Conservation (phyloP, 139 green algal species). For the Chlamydomonas schloesseri region DNA sequence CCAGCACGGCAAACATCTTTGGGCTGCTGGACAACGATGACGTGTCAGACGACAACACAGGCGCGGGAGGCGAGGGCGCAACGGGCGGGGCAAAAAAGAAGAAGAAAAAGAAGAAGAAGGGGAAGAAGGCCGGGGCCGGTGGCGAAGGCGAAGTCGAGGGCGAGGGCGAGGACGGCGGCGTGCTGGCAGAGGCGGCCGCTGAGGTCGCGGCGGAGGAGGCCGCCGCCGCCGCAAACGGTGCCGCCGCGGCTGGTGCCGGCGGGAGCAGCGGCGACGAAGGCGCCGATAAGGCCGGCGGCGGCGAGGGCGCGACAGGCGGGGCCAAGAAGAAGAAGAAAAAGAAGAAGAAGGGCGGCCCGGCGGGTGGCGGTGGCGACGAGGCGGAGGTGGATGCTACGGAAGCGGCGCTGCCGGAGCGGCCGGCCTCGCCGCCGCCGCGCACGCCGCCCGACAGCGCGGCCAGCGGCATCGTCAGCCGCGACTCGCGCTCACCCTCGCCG, state of each 20-base stretch:
- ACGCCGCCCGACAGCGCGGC: background rate
- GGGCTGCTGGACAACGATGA: slow-evolving; percentile 20
- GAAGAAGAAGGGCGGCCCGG: slow-evolving; percentile 58
- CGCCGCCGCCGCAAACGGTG: background rate
- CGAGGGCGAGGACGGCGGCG: background rate
- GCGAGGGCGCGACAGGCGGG: slow-evolving; percentile 8
- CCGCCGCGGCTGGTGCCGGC: background rate
- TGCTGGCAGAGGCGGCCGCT: background rate
- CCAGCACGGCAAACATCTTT: slow-evolving; percentile 15
- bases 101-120: slow-evolving; percentile 54
- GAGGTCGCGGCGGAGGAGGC: background rate
- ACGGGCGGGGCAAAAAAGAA: slow-evolving; percentile 27
- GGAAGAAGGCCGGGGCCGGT: background rate
- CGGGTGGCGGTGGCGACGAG: background rate
- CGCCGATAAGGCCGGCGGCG: background rate
- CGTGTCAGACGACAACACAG: slow-evolving; percentile 19
- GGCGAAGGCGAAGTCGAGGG: slow-evolving; percentile 25
- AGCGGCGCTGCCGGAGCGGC: background rate
- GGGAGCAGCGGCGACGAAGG: slow-evolving; percentile 37
- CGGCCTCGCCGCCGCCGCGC: background rate
- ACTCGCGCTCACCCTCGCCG: background rate
- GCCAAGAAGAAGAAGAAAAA: slow-evolving; percentile 60
- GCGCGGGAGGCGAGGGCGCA: background rate
- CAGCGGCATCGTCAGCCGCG: background rate
- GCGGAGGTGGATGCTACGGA: background rate